Percentiles rank a stretch among this genome's conserved stretches.
Conservation (phyloP, 1,284 basidiomycete species). For the Bjerkandera adusta region DNA sequence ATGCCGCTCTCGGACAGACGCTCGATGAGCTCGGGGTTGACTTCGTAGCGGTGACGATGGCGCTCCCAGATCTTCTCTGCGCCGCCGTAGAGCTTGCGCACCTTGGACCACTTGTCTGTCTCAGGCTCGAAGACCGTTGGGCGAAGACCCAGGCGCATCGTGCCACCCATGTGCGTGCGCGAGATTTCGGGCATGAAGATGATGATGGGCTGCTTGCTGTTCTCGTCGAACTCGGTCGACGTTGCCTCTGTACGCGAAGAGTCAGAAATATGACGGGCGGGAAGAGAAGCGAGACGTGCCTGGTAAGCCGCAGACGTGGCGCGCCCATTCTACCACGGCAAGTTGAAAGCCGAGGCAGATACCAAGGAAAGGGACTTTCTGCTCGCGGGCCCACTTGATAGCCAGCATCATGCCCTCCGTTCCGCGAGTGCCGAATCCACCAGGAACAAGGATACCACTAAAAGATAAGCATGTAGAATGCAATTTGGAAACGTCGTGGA, state of each 20-base stretch:
- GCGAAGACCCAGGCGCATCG: conserved; percentile 95
- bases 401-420: conserved; percentile 98
- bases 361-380: conserved; percentile 93
- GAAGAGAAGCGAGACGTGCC: conserved; percentile 40
- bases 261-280: neutral
- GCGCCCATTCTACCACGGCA: conserved; percentile 93
- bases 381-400: conserved; percentile 95
- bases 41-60: conserved; percentile 96
- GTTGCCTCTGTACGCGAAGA: conserved; percentile 66
- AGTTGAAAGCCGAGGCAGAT: conserved; percentile 99
- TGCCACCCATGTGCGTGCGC: conserved; percentile 97
- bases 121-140: conserved; percentile 84
- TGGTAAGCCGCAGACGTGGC: conserved; percentile 78
- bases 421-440: conserved; percentile 92
- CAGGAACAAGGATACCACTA: conserved; percentile 93
- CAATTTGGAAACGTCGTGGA: conserved; percentile 5
- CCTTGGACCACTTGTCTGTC: conserved; percentile 63
- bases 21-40: conserved; percentile 88
- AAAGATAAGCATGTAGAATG: conserved; percentile 4
- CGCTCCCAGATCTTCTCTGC: conserved; percentile 90
- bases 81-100: conserved; percentile 85
- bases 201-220: conserved; percentile 72
- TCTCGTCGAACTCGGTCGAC: conserved; percentile 78
- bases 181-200: conserved; percentile 99
- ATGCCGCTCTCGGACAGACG: conserved; percentile 73